These are phyloP conservation scores for Candida alai DNA, from an alignment of 805 yeast species.

Conservation along the genomic window DNA sequence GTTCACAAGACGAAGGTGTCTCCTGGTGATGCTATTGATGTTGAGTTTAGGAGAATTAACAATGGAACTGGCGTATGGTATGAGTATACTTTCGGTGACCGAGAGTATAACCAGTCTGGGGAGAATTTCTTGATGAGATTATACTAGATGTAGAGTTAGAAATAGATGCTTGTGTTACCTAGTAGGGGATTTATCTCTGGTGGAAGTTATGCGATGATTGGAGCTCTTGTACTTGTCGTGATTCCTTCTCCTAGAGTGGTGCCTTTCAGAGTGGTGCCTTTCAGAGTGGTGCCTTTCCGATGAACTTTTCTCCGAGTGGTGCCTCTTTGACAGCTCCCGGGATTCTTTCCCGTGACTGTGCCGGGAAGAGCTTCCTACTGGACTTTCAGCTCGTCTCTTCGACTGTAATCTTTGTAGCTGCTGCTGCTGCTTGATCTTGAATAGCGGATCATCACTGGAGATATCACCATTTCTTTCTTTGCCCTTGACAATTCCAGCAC, in stretches of 20 bases:
- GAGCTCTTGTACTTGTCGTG: too few relatives aligned
- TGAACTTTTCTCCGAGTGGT: too few relatives aligned
- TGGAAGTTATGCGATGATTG: too few relatives aligned
- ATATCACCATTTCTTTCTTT: neutral
- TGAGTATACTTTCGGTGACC: constrained; percentile 20
- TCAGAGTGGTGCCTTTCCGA: constrained; percentile 3
- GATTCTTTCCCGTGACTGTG: too few relatives aligned
- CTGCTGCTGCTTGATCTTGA: constrained; percentile 26
- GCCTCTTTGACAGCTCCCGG: too few relatives aligned
- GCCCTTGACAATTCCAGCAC: constrained; percentile 14
- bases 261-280: constrained; percentile 1
- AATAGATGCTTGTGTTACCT: too few relatives aligned
- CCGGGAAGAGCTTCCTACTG: too few relatives aligned
- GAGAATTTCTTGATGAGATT: constrained; percentile 10
- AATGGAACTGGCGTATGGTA: constrained; percentile 18
- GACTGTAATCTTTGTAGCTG: constrained; percentile 6
- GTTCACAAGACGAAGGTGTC: constrained; percentile 12
- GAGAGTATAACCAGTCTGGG: constrained; percentile 19
- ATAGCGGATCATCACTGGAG: constrained; percentile 47
- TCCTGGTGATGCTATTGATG: constrained; percentile 6
- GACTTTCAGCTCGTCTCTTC: neutral
- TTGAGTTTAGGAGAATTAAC: constrained; percentile 12
- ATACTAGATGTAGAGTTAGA: constrained; percentile 1
- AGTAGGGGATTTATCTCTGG: constrained; percentile 1
- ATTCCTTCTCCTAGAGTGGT: too few relatives aligned